Base-by-base conservation (phyloP, 2,329 filamentous ascomycete genomes). In the Xylariaceae sp. region DNA sequence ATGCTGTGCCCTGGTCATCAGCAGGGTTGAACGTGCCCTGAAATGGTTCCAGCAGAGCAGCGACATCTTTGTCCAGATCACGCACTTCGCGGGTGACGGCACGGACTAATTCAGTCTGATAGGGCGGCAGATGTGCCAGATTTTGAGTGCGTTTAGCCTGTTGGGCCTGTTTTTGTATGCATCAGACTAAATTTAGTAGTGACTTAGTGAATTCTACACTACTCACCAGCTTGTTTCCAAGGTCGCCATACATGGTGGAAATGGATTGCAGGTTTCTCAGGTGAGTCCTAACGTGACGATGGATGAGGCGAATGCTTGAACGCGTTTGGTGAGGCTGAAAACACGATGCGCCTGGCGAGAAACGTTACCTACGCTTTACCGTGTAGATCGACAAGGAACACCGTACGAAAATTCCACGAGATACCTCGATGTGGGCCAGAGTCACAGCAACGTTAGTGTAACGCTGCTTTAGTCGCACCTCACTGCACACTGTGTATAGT, bases 71-170 rank as follows among this genome's bases (percentile, higher is more conserved):
- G 74, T 97, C 89, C 7, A 99, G 82, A 68, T 97, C 93, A 68
- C 92, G 89, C 18, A 97, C 92, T 80, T 99, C 94, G 69, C 92
- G 88, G 1, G 91, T 89, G 53, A 96, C 88, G 17, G 86, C 84
- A 59, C 92, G 92, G 57, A 97, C 90, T 50, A 95, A 83, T 71
- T 97, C 94, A 34, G 92, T 88, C 75, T 96, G 92, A 73, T 97
- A 97, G 2, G 92, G 88, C 0, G 94, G 94, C 2, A 99, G 83
- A 72, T 95, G 86, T 37, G 87, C 78, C 58, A 99, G 84, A 65
- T 90, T 88, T 75, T 94, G 91, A 15, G 90, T 96, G 72, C 94
- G 86, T 81, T 97, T 97, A 73, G 94, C 94, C 80, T 97, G 90
- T 79, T 93, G 89, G 68, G 95, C 92, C 90, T 96, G 52, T 55